Evolutionary conservation across 1,284 basidiomycete genomes (phyloP), one percentile per base, ranked within the genome.

Genomic region (Ganoderma sinense): DNA sequence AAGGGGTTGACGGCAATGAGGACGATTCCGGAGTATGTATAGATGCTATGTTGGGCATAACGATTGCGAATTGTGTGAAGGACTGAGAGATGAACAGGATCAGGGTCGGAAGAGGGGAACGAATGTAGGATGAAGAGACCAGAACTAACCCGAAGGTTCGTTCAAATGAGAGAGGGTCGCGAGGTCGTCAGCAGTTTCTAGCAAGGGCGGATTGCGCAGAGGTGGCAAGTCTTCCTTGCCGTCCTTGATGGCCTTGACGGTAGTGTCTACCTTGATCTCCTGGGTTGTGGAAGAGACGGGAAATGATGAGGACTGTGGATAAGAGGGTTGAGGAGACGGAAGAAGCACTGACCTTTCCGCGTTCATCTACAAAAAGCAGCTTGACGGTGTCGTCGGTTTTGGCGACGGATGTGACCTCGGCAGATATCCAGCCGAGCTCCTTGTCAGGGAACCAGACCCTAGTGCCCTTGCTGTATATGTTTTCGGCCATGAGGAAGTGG

Each of bases 1-100:
- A 99, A 99, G 62, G 98, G 98, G 82, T 99, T 99, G 83, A 99
- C 92, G 60, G 98, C 98, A 80, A 99, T 98, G 74, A 98, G 90
- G 70, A 98, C 94, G 77, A 99, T 99, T 76, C 98, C 98, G 72
- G 96, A 97, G 84, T 99, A 99, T 51, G 98, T 99, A 81, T 99
- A 99, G 77, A 99, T 99, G 80, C 95, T 95, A 80, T 98, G 96
- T 76, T 97, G 95, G 26, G 94, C 95, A 85, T 99, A 99, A 77
- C 98, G 92, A 81, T 97, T 98, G 53, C 95, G 91, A 77, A 99
- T 99, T 58, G 97, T 98, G 80, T 99, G 97, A 60, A 99, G 87
- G 53, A 99, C 97, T 97, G 77, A 45, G 67, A 67, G 61, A 62
- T 26, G 40, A 40, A 11, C 29, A 26, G 26, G 26, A 29, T 56